phyloP scores from a whole-genome alignment of 192 early-diverging fungal species.

The Allomyces arbusculus region DNA sequence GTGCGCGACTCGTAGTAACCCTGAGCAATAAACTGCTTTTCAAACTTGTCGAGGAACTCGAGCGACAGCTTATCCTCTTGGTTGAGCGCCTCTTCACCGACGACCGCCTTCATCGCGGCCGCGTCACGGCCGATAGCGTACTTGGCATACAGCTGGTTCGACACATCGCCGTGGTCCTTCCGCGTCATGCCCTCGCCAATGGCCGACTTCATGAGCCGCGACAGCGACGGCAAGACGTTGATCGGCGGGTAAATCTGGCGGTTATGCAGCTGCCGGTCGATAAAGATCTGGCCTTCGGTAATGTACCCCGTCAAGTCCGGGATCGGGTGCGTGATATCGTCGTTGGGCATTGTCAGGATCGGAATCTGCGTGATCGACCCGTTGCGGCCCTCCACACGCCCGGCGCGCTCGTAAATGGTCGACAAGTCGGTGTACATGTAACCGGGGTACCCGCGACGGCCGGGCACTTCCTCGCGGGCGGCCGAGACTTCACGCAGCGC shows the following conservation, averaged over 20 bases:
- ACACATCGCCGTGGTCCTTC: constrained; percentile 97
- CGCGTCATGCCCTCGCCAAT: constrained; percentile 95
- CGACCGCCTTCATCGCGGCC: constrained; percentile 98
- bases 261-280: constrained; percentile 95
- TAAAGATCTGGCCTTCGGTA: constrained; percentile 98
- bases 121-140: constrained; percentile 98
- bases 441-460: constrained; percentile 97
- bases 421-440: constrained; percentile 99
- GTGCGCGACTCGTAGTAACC: constrained; percentile 84
- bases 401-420: constrained; percentile 97
- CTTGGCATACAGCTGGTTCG: constrained; percentile 98
- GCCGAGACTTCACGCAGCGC: constrained; percentile 98
- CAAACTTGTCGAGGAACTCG: constrained; percentile 98
- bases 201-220: constrained; percentile 97
- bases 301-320: constrained; percentile 99
- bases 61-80: constrained; percentile 93
- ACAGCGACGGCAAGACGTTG: constrained; percentile 95
- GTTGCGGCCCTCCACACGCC: constrained; percentile 88
- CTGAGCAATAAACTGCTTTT: constrained; percentile 91
- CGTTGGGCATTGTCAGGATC: constrained; percentile 99
- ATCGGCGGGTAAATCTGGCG: constrained; percentile 99
- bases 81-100: constrained; percentile 96
- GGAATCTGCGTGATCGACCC: constrained; percentile 98
- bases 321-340: constrained; percentile 99
- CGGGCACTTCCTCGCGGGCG: constrained; percentile 97